Base-by-base conservation (phyloP, 306 rosid species). In the Aeschynomene evenia region DNA sequence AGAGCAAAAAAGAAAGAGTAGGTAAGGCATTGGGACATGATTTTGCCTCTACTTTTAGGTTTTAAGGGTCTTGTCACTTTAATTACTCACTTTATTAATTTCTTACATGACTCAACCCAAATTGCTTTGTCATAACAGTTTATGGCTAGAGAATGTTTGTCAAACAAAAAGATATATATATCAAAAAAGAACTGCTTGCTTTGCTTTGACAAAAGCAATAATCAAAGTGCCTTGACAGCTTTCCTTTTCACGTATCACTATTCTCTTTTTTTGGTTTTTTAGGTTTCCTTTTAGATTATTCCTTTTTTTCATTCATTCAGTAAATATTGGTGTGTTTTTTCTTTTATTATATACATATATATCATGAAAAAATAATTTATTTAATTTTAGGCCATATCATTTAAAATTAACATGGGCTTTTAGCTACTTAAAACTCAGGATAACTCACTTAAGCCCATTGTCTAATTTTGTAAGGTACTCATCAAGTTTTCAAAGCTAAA, bases 161-260 rank as follows among this genome's bases (percentile, higher is more conserved):
- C 77, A 80, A 69, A 63, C 37, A 43, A 29, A 74, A 63, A 63
- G 52, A 57, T 28, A 65, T 39, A 19, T n/a, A n/a, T n/a, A n/a
- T n/a, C n/a, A n/a, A n/a, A 64, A 80, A 75, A 70, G 57, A 70
- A 75, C 71, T 59, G 49, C 23, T n/a, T 57, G 51, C 24, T 18
- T n/a, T 70, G 70, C 84, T 81, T 81, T 77, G 71, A 56, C 48
- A 73, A 81, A 81, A 77, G 85, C 75, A 63, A 81, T 29, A 63
- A 81, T 29, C 80, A 68, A 73, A 81, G 85, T 73, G 77, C 67
- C 81, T 73, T 73, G 57, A 73, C 82, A 73, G 82, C 85, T 81
- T 77, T 81, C 73, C 79, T 77, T 72, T 75, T 59, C 34, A 37
- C 36, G 45, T n/a, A n/a, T n/a, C n/a, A 62, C 83, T 70, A 52